A percentile compares a stretch with the other conserved stretches of the same genome.
Conservation (phyloP, 2,329 filamentous ascomycete genomes). For the Xylariaceae sp. region DNA sequence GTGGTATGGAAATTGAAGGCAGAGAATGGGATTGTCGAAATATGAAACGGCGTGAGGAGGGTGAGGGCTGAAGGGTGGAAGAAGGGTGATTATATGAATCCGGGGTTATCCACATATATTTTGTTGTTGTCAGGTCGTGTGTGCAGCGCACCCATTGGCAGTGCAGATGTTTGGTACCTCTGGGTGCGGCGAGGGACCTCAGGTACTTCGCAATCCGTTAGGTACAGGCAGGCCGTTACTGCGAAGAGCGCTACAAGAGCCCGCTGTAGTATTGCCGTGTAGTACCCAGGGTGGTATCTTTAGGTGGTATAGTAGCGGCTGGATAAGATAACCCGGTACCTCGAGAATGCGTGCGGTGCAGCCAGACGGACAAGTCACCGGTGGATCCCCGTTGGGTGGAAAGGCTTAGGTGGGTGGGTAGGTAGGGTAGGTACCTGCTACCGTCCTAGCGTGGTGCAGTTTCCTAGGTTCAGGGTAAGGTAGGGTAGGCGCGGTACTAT, state of each 20-base stretch:
- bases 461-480: too few species aligned
- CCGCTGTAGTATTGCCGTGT: neutral
- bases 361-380: neutral
- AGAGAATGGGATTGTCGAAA: conserved; percentile 18
- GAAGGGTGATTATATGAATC: conserved; percentile 22
- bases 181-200: too few species aligned
- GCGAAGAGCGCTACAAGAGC: neutral
- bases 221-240: neutral
- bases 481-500: too few species aligned
- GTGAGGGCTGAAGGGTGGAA: conserved; percentile 12
- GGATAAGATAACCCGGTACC: neutral
- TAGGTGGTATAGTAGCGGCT: neutral
- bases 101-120: conserved; percentile 18
- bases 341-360: neutral
- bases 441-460: too few species aligned
- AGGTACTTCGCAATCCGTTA: neutral
- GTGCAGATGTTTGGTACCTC: neutral
- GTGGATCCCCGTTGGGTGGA: neutral
- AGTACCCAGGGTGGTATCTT: neutral
- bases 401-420: neutral
- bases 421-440: neutral
- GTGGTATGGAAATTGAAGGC: neutral
- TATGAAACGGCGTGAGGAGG: conserved; percentile 23
- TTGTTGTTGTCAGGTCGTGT: neutral
- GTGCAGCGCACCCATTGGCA: neutral